phyloP scores from a whole-genome alignment of 768 basidiomycete species.

The Trametes cingulata region DNA sequence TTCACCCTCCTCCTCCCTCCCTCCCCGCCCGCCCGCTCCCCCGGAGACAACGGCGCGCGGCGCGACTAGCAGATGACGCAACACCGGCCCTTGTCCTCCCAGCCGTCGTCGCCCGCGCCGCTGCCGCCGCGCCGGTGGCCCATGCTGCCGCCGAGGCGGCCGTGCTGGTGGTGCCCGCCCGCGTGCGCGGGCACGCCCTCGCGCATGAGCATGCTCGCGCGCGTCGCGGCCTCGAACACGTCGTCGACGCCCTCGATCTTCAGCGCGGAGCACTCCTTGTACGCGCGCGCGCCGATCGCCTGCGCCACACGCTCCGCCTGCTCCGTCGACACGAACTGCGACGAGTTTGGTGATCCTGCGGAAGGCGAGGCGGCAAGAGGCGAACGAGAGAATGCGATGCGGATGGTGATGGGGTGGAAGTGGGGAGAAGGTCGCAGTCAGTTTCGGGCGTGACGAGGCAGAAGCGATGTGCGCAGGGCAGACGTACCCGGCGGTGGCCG shows the following conservation, averaged over 20 bases:
- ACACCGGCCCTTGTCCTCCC: conserved; percentile 55
- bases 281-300: conserved; percentile 86
- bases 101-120: conserved; percentile 30
- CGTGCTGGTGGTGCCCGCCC: conserved; percentile 41
- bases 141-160: conserved; percentile 36
- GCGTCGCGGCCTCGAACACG: conserved; percentile 95
- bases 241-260: conserved; percentile 94
- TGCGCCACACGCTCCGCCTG: conserved; percentile 82
- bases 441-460: background rate
- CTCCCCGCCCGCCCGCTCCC: background rate
- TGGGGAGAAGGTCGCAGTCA: background rate
- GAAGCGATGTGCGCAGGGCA: too few relatives aligned
- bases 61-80: conserved; percentile 63
- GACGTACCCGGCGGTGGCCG: conserved; percentile 51
- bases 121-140: conserved; percentile 30
- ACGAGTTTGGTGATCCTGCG: conserved; percentile 45
- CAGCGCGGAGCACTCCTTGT: conserved; percentile 92
- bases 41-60: background rate
- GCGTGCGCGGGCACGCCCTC: conserved; percentile 67
- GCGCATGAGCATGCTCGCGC: conserved; percentile 94
- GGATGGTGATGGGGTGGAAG: too few relatives aligned
- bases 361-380: background rate
- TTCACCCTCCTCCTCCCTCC: background rate
- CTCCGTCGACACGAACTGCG: conserved; percentile 68
- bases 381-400: too few relatives aligned